phyloP scores from a whole-genome alignment of 352 stramenopile species.

The Globisporangium rhizosaccharum region DNA sequence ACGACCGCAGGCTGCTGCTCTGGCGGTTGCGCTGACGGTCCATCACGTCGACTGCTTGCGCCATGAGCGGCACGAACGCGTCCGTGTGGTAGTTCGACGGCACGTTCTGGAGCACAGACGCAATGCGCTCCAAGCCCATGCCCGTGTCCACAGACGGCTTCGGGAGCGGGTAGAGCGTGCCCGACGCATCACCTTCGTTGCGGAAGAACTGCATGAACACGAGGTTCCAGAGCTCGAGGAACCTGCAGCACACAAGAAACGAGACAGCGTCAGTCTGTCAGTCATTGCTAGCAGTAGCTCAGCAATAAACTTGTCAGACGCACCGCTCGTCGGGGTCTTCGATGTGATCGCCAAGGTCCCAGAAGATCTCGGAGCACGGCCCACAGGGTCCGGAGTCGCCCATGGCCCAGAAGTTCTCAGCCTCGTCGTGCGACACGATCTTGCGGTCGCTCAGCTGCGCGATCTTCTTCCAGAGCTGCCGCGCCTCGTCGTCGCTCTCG shows the following conservation, averaged over 20 bases:
- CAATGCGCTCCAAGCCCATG: constrained; percentile 96
- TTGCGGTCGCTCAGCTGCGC: constrained; percentile 41
- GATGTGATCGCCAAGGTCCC: constrained; percentile 83
- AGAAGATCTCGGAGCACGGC: constrained; percentile 94
- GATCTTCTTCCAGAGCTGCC: constrained; percentile 50
- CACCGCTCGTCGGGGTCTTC: constrained; percentile 68
- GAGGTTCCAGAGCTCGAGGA: constrained; percentile 96
- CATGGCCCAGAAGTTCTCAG: constrained; percentile 98
- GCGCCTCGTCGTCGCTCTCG: constrained; percentile 53
- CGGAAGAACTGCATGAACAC: constrained; percentile 98
- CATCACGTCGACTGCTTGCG: constrained; percentile 35
- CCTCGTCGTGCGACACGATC: constrained; percentile 67
- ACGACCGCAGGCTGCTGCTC: constrained; percentile 13
- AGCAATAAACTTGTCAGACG: constrained; percentile 25
- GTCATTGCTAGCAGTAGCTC: constrained; percentile 36
- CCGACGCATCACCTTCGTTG: constrained; percentile 54
- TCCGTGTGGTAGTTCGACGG: constrained; percentile 97
- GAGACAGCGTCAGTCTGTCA: constrained; percentile 39
- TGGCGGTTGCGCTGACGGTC: constrained; percentile 19
- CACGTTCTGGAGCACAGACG: constrained; percentile 92
- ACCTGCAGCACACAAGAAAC: constrained; percentile 19
- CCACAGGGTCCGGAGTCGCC: constrained; percentile 92
- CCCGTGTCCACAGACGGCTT: constrained; percentile 94
- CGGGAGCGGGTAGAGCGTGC: constrained; percentile 78
- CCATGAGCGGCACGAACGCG: constrained; percentile 91